phyloP scores from a whole-genome alignment of 2,329 filamentous ascomycete species.

The Colletotrichum filicis region DNA sequence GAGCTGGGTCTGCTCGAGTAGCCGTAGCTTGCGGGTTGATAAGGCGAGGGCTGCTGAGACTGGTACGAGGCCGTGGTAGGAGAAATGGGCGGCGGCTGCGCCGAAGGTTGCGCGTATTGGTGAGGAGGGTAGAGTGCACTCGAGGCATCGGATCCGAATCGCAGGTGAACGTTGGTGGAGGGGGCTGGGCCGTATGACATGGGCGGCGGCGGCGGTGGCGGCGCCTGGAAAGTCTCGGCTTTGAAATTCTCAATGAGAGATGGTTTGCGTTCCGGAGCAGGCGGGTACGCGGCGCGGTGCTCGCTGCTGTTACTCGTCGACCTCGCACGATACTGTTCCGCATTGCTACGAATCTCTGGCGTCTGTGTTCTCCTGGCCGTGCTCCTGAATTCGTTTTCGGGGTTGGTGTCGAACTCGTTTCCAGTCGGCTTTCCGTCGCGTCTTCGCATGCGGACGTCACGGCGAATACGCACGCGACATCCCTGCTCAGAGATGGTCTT shows the following conservation, averaged over 20 bases:
- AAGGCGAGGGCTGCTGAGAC: constrained; percentile 52
- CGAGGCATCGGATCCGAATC: constrained; percentile 50
- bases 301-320: constrained; percentile 70
- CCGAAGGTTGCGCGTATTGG: constrained; percentile 40
- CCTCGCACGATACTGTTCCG: constrained; percentile 57
- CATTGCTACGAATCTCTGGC: constrained; percentile 34
- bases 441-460: constrained; percentile 92
- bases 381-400: constrained; percentile 66
- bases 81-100: constrained; percentile 46
- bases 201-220: constrained; percentile 46
- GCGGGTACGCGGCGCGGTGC: constrained; percentile 54
- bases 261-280: constrained; percentile 54
- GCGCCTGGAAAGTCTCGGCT: constrained; percentile 54
- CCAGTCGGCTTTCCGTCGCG: constrained; percentile 75
- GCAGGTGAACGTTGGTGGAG: constrained; percentile 41
- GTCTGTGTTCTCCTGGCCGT: constrained; percentile 44
- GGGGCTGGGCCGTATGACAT: constrained; percentile 44
- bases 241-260: constrained; percentile 53
- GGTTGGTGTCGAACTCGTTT: constrained; percentile 66
- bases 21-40: constrained; percentile 52
- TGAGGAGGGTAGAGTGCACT: constrained; percentile 51
- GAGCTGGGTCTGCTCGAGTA: constrained; percentile 44
- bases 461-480: constrained; percentile 93
- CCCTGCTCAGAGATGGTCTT: constrained; percentile 95
- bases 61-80: constrained; percentile 46